A percentile compares a stretch with the other conserved stretches of the same genome.
Evolutionary conservation across 2,329 filamentous ascomycete species (phyloP).

Genomic region (Paecilomyces sp.): DNA sequence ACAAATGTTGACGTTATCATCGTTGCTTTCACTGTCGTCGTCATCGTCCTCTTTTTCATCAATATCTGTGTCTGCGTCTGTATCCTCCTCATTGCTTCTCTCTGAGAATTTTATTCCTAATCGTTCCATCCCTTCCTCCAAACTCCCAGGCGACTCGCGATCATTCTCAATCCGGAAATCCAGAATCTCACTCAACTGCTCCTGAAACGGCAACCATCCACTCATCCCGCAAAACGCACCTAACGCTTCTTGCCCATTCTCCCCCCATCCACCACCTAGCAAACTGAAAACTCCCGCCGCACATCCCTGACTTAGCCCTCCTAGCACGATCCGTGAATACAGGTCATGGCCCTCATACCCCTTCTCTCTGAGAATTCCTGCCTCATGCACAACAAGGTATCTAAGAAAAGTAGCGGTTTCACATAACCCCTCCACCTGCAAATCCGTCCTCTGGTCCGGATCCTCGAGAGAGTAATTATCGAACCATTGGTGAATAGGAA

Average conservation of each 20-base stretch:
- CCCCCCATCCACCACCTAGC: slow-evolving; percentile 28
- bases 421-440: slow-evolving; percentile 39
- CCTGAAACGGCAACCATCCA: slow-evolving; percentile 38
- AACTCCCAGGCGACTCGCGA: background rate
- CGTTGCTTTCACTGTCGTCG: background rate
- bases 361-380: slow-evolving; percentile 4
- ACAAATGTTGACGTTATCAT: background rate
- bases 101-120: slow-evolving; percentile 1
- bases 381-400: slow-evolving; percentile 28
- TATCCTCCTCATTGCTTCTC: slow-evolving; percentile 6
- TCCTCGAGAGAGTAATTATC: slow-evolving; percentile 38
- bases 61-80: background rate
- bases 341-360: slow-evolving; percentile 12
- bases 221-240: slow-evolving; percentile 44
- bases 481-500: slow-evolving; percentile 46
- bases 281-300: slow-evolving; percentile 39
- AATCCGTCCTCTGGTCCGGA: slow-evolving; percentile 33
- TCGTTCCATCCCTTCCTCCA: background rate
- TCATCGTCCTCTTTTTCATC: slow-evolving; percentile 10
- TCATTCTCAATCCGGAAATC: slow-evolving; percentile 9
- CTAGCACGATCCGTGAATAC: slow-evolving; percentile 39
- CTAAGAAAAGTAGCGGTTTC: slow-evolving; percentile 34
- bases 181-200: slow-evolving; percentile 21
- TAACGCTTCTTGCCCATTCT: slow-evolving; percentile 10
- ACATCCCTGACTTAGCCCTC: slow-evolving; percentile 49